phyloP scores from a whole-genome alignment of 306 rosid genomes.

The Prosopis cineraria region DNA sequence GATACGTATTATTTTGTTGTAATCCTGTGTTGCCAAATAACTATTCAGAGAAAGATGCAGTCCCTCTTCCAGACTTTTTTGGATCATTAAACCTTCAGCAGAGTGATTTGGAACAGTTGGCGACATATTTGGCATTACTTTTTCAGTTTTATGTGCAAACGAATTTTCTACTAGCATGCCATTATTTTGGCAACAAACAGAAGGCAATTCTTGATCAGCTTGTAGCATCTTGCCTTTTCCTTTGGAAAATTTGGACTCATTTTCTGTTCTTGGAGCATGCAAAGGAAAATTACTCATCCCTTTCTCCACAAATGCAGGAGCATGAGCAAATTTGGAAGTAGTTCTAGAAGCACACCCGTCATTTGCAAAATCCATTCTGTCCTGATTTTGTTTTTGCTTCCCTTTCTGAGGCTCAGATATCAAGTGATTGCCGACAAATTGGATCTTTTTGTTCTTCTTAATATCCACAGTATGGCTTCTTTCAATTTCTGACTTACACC shows the following conservation, averaged over 20 bases:
- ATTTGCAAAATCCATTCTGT: conserved; percentile 35
- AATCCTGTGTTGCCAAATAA: conserved; percentile 49
- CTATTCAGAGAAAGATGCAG: conserved; percentile 68
- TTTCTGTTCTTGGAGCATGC: conserved; percentile 46
- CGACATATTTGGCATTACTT: conserved; percentile 47
- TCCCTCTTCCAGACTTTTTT: conserved; percentile 58
- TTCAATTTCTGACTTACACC: conserved; percentile 50
- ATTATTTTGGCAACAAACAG: conserved; percentile 44
- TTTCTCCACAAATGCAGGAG: conserved; percentile 44
- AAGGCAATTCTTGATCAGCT: conserved; percentile 45
- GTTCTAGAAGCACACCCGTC: conserved; percentile 37
- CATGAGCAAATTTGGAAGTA: conserved; percentile 40
- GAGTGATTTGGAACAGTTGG: conserved; percentile 44
- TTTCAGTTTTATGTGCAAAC: conserved; percentile 47
- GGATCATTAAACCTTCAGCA: conserved; percentile 45
- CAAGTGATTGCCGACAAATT: conserved; percentile 44
- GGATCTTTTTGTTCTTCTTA: conserved; percentile 66
- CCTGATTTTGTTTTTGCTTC: conserved; percentile 43
- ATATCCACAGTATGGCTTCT: conserved; percentile 46
- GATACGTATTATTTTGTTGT: conserved; percentile 50
- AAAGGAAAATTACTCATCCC: conserved; percentile 49
- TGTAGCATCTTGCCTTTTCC: conserved; percentile 63
- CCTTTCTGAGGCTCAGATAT: conserved; percentile 46
- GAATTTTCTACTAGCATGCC: conserved; percentile 43
- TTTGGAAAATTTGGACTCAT: conserved; percentile 52